phyloP scores from a whole-genome alignment of 306 rosid genomes.

The Vicia faba region DNA sequence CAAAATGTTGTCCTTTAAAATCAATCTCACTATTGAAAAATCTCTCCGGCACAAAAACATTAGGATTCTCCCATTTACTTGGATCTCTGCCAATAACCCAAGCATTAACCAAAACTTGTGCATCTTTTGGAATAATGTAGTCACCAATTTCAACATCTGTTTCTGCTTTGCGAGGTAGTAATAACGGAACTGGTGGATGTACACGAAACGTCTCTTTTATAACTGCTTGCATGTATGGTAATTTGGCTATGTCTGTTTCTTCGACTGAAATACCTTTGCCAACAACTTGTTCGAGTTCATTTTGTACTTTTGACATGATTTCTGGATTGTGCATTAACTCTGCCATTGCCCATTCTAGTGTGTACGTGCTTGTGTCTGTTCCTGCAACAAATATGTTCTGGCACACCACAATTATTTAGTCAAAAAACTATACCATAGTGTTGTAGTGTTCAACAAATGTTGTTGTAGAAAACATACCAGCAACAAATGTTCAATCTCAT shows the following conservation, averaged over 20 bases:
- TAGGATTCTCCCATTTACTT: constrained; percentile 42
- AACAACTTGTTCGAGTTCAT: constrained; percentile 46
- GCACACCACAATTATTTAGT: neutral
- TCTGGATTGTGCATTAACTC: constrained; percentile 49
- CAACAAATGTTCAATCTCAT: constrained; percentile 35
- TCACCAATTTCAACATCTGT: constrained; percentile 45
- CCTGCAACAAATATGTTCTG: constrained; percentile 62
- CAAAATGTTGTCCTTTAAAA: constrained; percentile 49
- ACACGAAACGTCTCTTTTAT: constrained; percentile 57
- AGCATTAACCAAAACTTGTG: constrained; percentile 50
- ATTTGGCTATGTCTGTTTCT: constrained; percentile 49
- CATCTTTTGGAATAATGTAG: constrained; percentile 48
- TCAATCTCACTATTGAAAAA: constrained; percentile 49
- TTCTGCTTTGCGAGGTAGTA: constrained; percentile 57
- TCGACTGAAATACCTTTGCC: constrained; percentile 59
- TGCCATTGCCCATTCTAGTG: constrained; percentile 65
- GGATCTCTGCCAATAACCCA: constrained; percentile 51
- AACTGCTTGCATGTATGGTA: constrained; percentile 57
- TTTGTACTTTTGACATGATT: constrained; percentile 43
- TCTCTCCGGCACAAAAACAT: constrained; percentile 55
- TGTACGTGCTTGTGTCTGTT: constrained; percentile 53
- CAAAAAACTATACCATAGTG: neutral
- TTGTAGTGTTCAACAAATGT: neutral
- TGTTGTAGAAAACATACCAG: constrained; percentile 14
- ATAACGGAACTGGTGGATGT: constrained; percentile 49